A percentile compares a stretch with the other conserved stretches of the same genome.
These are phyloP conservation scores for Cucurbita moschata DNA, from an alignment of 306 rosid genomes.

Conservation along the genomic window DNA sequence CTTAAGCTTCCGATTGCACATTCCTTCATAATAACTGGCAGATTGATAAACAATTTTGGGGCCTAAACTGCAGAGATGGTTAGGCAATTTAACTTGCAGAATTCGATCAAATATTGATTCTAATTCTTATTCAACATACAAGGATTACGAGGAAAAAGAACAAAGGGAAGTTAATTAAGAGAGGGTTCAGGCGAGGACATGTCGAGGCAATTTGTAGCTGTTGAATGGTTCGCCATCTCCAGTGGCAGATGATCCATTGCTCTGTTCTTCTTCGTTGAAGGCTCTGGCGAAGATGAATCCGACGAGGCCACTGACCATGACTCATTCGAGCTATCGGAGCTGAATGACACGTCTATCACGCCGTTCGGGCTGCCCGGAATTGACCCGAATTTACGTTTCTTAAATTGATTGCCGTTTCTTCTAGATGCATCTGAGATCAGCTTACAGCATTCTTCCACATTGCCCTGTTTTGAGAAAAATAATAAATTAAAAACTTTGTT, in stretches of 20 bases:
- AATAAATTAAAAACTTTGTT: not conserved
- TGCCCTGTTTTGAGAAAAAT: constrained; percentile 25
- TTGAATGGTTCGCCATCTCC: constrained; percentile 4
- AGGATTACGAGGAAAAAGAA: not conserved
- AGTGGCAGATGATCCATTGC: constrained; percentile 24
- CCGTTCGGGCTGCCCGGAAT: constrained; percentile 72
- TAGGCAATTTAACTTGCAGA: constrained; percentile 12
- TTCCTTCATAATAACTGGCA: not conserved
- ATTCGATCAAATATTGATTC: not conserved
- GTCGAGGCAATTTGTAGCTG: too few relatives aligned
- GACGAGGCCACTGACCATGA: constrained; percentile 51
- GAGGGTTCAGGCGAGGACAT: not conserved
- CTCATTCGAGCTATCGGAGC: constrained; percentile 68
- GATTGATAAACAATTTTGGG: not conserved
- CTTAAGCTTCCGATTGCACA: not conserved
- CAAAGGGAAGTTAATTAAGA: not conserved
- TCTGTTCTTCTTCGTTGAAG: constrained; percentile 47
- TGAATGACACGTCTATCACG: constrained; percentile 60
- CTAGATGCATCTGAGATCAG: constrained; percentile 23
- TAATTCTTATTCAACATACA: constrained; percentile 20
- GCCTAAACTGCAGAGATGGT: constrained; percentile 3
- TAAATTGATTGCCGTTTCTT: constrained; percentile 14
- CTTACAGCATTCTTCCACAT: constrained; percentile 54
- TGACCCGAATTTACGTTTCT: constrained; percentile 51
- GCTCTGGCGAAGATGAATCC: constrained; percentile 68